Conservation (phyloP, 2,329 filamentous ascomycete genomes). For the Fusarium palustre region DNA sequence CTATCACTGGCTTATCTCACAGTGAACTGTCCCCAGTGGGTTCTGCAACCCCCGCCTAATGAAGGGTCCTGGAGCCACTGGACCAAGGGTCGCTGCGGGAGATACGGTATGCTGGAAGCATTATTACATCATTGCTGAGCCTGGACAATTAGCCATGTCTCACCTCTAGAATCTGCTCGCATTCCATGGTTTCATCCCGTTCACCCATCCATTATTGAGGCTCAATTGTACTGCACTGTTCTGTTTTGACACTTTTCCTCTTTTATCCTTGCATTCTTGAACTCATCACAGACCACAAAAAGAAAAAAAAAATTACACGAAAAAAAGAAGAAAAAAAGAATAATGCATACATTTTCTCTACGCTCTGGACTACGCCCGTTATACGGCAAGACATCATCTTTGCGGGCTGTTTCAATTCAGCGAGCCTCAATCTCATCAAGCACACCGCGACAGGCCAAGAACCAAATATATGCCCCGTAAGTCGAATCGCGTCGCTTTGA, state of each 20-base stretch:
- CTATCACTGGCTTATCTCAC: conserved; percentile 20
- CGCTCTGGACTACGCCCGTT: conserved; percentile 22
- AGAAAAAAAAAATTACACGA: background rate
- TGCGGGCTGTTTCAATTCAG: conserved; percentile 9
- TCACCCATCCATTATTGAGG: conserved; percentile 19
- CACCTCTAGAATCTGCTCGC: conserved; percentile 15
- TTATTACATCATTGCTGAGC: conserved; percentile 32
- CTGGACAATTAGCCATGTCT: conserved; percentile 15
- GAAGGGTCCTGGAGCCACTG: conserved; percentile 21
- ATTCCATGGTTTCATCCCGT: conserved; percentile 14
- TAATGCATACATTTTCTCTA: conserved; percentile 18
- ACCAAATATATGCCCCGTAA: conserved; percentile 54
- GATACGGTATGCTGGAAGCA: conserved; percentile 1
- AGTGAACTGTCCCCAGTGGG: conserved; percentile 13
- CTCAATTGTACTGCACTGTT: conserved; percentile 3
- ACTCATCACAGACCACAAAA: background rate
- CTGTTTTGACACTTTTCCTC: background rate
- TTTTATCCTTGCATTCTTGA: background rate
- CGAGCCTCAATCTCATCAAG: conserved; percentile 43
- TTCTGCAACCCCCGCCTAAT: conserved; percentile 15
- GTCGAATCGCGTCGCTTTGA: conserved; percentile 31
- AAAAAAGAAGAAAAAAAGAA: background rate
- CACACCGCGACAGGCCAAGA: conserved; percentile 46
- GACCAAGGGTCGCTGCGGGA: conserved; percentile 1
- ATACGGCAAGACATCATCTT: conserved; percentile 7